Evolutionary conservation across 1,139 yeast genomes (phyloP).

Genomic region (Geotrichum histeridarum): DNA sequence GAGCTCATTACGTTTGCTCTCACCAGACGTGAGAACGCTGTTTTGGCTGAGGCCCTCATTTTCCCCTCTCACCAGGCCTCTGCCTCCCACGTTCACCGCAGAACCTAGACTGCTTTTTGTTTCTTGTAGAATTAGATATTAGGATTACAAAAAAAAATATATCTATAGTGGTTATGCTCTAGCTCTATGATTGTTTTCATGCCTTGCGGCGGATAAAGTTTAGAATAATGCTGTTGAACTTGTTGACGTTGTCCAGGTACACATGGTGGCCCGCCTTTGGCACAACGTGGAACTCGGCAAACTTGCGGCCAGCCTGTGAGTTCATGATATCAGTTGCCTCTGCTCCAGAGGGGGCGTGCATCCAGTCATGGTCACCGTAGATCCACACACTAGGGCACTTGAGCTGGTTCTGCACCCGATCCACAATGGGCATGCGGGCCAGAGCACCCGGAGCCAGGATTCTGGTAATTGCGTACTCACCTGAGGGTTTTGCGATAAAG

Average conservation of each 20-base stretch:
- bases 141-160: not conserved
- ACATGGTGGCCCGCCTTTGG: constrained; percentile 71
- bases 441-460: constrained; percentile 69
- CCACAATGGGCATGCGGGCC: constrained; percentile 69
- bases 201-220: constrained; percentile 35
- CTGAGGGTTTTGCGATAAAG: constrained; percentile 55
- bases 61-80: constrained; percentile 79
- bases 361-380: constrained; percentile 83
- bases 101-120: not conserved
- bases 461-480: constrained; percentile 61
- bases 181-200: not conserved
- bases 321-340: constrained; percentile 45
- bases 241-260: constrained; percentile 65
- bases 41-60: constrained; percentile 70
- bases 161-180: not conserved
- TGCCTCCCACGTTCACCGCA: constrained; percentile 53
- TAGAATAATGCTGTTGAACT: constrained; percentile 44
- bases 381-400: constrained; percentile 51
- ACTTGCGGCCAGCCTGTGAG: constrained; percentile 23
- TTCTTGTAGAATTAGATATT: not conserved
- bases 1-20: constrained; percentile 67
- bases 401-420: constrained; percentile 45
- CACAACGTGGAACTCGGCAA: constrained; percentile 44
- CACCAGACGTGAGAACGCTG: constrained; percentile 67
- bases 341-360: constrained; percentile 71